Percentiles rank a stretch among this genome's conserved stretches.
Evolutionary conservation across 495 filamentous ascomycete genomes (phyloP).

Genomic region (Pyrenula massariospora): DNA sequence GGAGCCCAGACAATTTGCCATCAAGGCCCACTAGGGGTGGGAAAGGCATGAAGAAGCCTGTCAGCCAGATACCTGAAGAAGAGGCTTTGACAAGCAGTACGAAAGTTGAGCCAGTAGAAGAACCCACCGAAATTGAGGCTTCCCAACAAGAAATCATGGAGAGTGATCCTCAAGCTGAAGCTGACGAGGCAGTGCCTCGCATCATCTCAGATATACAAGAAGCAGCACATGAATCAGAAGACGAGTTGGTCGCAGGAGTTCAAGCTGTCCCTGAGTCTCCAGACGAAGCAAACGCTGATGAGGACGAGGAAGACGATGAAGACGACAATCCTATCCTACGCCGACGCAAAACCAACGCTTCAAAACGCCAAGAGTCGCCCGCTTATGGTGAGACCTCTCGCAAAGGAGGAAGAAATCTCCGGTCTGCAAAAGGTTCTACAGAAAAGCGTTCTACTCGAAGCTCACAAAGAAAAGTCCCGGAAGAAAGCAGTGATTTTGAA

Average conservation of each 20-base stretch:
- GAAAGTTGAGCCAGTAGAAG: not conserved
- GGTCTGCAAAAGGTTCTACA: constrained; percentile 33
- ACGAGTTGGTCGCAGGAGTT: constrained; percentile 14
- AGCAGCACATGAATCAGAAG: constrained; percentile 34
- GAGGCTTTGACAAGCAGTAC: not conserved
- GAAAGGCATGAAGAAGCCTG: constrained; percentile 19
- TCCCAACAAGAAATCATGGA: constrained; percentile 29
- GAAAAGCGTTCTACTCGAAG: constrained; percentile 33
- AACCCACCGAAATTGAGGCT: constrained; percentile 19
- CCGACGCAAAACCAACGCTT: constrained; percentile 34
- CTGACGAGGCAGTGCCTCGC: constrained; percentile 19
- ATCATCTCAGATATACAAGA: constrained; percentile 22
- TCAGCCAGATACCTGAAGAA: constrained; percentile 13
- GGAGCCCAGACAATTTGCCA: constrained; percentile 49
- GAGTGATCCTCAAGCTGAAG: constrained; percentile 27
- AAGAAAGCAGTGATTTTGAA: constrained; percentile 83
- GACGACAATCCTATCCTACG: constrained; percentile 32
- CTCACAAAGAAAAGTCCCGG: constrained; percentile 41
- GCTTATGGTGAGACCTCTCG: constrained; percentile 19
- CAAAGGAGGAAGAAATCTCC: constrained; percentile 17
- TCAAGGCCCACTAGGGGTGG: constrained; percentile 42
- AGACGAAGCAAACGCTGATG: constrained; percentile 30
- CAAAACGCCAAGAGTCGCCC: constrained; percentile 23
- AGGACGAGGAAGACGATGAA: constrained; percentile 60
- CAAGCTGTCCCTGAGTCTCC: not conserved